These are phyloP conservation scores for Xylaria sp. DNA, from an alignment of 2,329 filamentous ascomycete genomes.

Conservation along the genomic window DNA sequence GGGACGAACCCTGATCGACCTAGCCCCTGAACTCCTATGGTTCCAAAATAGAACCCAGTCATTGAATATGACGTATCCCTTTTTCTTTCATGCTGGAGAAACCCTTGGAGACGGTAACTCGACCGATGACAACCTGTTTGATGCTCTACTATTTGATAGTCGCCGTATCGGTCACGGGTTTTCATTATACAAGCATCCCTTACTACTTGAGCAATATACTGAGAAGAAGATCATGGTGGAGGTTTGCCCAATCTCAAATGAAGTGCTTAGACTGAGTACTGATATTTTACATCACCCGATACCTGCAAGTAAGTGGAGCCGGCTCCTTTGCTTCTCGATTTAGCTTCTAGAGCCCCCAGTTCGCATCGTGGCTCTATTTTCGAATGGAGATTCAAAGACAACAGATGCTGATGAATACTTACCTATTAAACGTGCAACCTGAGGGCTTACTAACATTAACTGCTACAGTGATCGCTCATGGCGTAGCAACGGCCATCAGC, in stretches of 20 bases:
- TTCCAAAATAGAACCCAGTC: slow-evolving; percentile 57
- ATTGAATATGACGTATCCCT: slow-evolving; percentile 67
- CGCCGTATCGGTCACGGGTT: slow-evolving; percentile 75
- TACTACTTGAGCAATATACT: no score
- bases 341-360: no score
- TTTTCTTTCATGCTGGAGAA: slow-evolving; percentile 78
- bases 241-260: slow-evolving; percentile 74
- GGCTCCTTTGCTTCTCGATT: no score
- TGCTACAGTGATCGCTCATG: slow-evolving; percentile 64
- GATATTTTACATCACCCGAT: slow-evolving; percentile 72
- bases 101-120: slow-evolving; percentile 71
- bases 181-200: slow-evolving; percentile 63
- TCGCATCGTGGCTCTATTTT: no score
- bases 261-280: slow-evolving; percentile 69
- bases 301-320: slow-evolving; percentile 51
- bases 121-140: slow-evolving; percentile 73
- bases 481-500: slow-evolving; percentile 70
- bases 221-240: slow-evolving; percentile 72
- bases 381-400: not conserved
- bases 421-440: not conserved
- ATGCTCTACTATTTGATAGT: slow-evolving; percentile 73
- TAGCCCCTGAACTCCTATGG: slow-evolving; percentile 67
- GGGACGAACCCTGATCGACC: slow-evolving; percentile 67
- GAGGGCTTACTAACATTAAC: slow-evolving; percentile 2
- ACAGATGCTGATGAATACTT: not conserved